Conservation (phyloP, 2,329 filamentous ascomycete genomes). For the Diaporthe citrichinensis region DNA sequence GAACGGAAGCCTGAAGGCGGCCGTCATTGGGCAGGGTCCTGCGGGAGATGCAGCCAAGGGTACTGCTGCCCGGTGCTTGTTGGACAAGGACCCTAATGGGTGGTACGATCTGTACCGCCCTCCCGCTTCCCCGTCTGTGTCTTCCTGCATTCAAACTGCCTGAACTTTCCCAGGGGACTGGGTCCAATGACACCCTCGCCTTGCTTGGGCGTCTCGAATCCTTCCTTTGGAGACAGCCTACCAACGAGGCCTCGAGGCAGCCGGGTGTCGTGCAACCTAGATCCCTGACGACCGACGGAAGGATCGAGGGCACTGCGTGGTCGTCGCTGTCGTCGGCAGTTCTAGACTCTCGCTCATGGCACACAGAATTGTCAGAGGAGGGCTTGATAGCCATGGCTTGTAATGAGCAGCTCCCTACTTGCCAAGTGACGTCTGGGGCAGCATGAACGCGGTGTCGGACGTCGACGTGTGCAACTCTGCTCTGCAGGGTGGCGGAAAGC, state of each 20-base stretch:
- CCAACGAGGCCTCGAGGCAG: constrained; percentile 18
- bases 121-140: constrained; percentile 35
- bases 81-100: constrained; percentile 31
- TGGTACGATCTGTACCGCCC: constrained; percentile 38
- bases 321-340: constrained; percentile 25
- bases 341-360: constrained; percentile 10
- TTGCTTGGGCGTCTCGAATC: constrained; percentile 27
- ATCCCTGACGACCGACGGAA: constrained; percentile 28
- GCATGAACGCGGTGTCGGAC: not conserved
- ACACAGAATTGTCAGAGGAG: not conserved
- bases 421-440: not conserved
- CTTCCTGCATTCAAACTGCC: constrained; percentile 32
- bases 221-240: constrained; percentile 11
- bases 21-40: constrained; percentile 25
- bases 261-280: constrained; percentile 18
- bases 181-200: constrained; percentile 35
- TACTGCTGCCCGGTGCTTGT: constrained; percentile 26
- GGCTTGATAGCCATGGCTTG: not conserved
- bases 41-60: constrained; percentile 35
- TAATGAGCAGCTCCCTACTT: not conserved
- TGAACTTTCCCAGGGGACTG: constrained; percentile 37
- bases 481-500: not conserved
- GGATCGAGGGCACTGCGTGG: constrained; percentile 8
- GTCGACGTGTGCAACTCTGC: not conserved
- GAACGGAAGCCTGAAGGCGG: constrained; percentile 1